Base-by-base conservation (phyloP, 2,329 filamentous ascomycete species). In the Penicillium nordicum region DNA sequence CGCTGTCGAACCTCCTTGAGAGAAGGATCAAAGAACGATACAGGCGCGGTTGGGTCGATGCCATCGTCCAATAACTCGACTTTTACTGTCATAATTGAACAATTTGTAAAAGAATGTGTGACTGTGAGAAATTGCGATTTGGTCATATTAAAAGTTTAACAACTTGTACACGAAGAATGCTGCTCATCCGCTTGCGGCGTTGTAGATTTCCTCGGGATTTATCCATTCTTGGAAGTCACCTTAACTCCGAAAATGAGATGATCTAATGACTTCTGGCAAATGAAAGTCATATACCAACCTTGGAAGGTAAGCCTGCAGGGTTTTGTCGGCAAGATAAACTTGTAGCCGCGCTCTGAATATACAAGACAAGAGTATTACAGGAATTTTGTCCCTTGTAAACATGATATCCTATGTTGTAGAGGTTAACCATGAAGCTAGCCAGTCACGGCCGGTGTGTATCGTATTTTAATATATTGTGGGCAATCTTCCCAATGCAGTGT, bases 11-110 rank as follows among this genome's bases (percentile, higher is more conserved):
- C 57, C 21, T 58, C 52, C 30, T 62, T 65, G 21, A 72, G 53
- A 0, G 64, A 59, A 9, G 67, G 56, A 50, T 71, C 58, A 29
- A 67, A 67, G 47, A 72, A 67, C n/a, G 66, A 66, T 41, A 69
- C 68, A 6, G 64, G 53, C 9, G 48, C 48, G 1, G 63, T 58
- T 43, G 59, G 62, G 32, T 30, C 29, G 12, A 25, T 4, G 8
- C 47, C 40, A 4, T 16, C 50, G 16, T 25, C 29, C 21, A 29
- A 6, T 16, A n/a, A 32, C 11, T 52, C 53, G 3, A 1, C 5
- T 36, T 36, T 51, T 12, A 12, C 18, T 7, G 27, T 29, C 53
- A 56, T 56, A 1, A n/a, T 29, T n/a, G 12, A 21, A 25, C 5
- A 25, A 32, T 3, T 14, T 27, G n/a, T 5, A n/a, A 2, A 2